Evolutionary conservation across 257 asterid species (phyloP), one percentile per base, ranked within the genome.

Genomic region (Ballota nigra): DNA sequence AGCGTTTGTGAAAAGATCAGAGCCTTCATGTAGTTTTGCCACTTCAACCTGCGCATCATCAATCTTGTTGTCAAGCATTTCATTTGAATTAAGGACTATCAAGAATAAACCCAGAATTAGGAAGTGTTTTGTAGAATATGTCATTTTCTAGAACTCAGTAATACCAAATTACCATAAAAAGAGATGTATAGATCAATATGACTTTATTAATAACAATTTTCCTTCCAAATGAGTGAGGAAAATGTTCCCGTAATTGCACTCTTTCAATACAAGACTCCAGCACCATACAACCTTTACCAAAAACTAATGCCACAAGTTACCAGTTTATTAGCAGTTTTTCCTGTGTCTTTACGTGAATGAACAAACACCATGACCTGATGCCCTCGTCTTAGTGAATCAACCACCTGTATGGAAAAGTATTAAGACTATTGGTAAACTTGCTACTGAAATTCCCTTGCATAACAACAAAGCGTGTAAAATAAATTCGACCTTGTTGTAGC

Each of bases 341-440:
- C 98, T 0, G 99, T 94, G 81, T 94, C 99, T 77, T 94, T 94
- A 75, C 99, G 90, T 9, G 99, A 86, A 82, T 94, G 99, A 75
- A 94, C 99, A 80, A 94, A 94, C 73, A 94, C 97, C 99, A 94
- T 94, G 56, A 89, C 98, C 83, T 94, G 99, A 53, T 94, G 95
- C 66, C 97, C 98, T 75, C 85, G 90, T 84, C 86, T 82, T 60
- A 94, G 67, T 68, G 99, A 91, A 83, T 91, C 98, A 73, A 80
- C 88, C 64, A 94, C 95, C 99, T 94, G 83, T 22, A 51, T 31
- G 33, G 65, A 38, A 43, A 77, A 75, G 34, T 58, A 66, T 20
- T 10, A 66, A 67, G 6, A 38, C 6, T 70, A 71, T 16, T 16
- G 49, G 28, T 73, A 58, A 76, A 68, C 55, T 68, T 59, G 33